phyloP scores from a whole-genome alignment of 495 filamentous ascomycete genomes.

The Aspergillus incahuasiensis region DNA sequence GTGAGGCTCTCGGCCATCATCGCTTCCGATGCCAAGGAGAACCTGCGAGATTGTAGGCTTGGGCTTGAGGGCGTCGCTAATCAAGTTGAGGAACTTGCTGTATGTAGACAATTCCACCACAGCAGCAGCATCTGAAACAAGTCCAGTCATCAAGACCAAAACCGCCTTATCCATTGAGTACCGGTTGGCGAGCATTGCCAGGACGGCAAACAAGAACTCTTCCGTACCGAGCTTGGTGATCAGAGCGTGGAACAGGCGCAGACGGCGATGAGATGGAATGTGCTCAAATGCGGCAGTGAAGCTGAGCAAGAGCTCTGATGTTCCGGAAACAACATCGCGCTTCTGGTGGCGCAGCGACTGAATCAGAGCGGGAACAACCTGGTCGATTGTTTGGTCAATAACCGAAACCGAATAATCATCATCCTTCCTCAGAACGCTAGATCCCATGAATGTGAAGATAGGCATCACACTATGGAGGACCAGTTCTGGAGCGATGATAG shows the following conservation, averaged over 20 bases:
- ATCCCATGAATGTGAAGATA: conserved; percentile 96
- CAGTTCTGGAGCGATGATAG: conserved; percentile 76
- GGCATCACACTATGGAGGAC: conserved; percentile 97
- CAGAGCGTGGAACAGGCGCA: conserved; percentile 74
- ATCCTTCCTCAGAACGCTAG: conserved; percentile 78
- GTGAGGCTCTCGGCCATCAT: conserved; percentile 54
- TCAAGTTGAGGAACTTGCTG: conserved; percentile 65
- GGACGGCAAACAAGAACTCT: conserved; percentile 59
- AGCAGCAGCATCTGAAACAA: conserved; percentile 51
- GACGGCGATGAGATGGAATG: conserved; percentile 77
- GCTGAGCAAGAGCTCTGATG: conserved; percentile 80
- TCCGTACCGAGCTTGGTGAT: conserved; percentile 72
- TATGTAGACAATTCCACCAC: conserved; percentile 63
- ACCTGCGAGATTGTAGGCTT: conserved; percentile 63
- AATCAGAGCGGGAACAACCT: conserved; percentile 87
- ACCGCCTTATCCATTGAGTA: conserved; percentile 43
- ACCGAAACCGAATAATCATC: conserved; percentile 96
- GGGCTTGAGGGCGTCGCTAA: conserved; percentile 66
- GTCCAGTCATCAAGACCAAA: conserved; percentile 38
- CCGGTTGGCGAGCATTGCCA: conserved; percentile 44
- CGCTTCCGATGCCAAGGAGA: conserved; percentile 61
- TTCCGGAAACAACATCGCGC: conserved; percentile 68
- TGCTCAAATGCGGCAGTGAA: conserved; percentile 94
- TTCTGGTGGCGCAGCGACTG: conserved; percentile 75
- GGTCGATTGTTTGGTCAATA: conserved; percentile 76